These are phyloP conservation scores for Apiospora kogelbergensis DNA, from an alignment of 2,329 filamentous ascomycete species.

Conservation along the genomic window DNA sequence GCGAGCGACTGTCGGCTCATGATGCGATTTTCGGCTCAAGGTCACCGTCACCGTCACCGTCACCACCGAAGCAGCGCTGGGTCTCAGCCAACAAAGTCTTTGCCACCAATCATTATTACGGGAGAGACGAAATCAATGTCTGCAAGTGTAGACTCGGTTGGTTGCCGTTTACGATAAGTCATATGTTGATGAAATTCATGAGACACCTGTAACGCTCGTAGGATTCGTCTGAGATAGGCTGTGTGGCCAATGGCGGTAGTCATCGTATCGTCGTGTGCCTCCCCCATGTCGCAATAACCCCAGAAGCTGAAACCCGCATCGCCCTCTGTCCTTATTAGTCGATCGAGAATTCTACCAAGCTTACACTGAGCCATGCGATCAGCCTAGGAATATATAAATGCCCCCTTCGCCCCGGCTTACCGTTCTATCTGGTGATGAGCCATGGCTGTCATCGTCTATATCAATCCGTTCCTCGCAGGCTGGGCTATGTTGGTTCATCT, in stretches of 20 bases:
- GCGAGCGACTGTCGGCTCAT: not conserved
- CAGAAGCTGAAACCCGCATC: not conserved
- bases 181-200: not conserved
- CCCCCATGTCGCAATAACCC: not conserved
- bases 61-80: not conserved
- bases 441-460: not conserved
- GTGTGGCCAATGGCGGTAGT: not conserved
- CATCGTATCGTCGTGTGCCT: not conserved
- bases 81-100: not conserved
- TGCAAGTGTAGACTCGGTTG: not conserved
- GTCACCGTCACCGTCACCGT: not conserved
- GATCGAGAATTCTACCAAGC: not conserved
- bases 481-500: not conserved
- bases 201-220: not conserved
- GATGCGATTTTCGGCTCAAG: not conserved
- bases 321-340: no score
- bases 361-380: not conserved
- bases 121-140: not conserved
- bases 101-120: not conserved
- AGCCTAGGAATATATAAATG: not conserved
- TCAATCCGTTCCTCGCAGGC: not conserved
- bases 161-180: not conserved
- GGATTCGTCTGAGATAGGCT: not conserved
- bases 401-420: not conserved
- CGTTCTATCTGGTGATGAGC: not conserved